Percentiles rank a stretch among this genome's conserved stretches.
Evolutionary conservation across 805 yeast genomes (phyloP).

Genomic region (Starmerella apis): DNA sequence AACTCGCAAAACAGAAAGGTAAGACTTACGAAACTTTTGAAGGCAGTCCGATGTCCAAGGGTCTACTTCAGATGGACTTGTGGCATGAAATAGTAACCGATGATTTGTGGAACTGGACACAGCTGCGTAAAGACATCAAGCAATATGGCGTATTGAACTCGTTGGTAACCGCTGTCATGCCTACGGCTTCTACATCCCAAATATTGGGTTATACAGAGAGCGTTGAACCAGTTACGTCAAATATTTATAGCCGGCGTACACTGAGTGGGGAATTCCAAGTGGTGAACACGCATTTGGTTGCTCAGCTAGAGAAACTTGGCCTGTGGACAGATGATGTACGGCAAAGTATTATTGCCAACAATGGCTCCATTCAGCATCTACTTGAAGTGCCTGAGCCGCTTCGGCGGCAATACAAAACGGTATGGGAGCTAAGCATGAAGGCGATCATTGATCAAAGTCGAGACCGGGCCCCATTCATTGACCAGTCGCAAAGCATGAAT

Average conservation of each 20-base stretch:
- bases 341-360: constrained; percentile 55
- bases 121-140: constrained; percentile 45
- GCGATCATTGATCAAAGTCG: constrained; percentile 73
- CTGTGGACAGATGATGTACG: constrained; percentile 71
- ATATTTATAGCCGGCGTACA: constrained; percentile 77
- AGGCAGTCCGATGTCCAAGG: constrained; percentile 82
- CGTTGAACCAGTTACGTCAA: constrained; percentile 87
- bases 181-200: constrained; percentile 94
- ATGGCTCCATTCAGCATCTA: constrained; percentile 76
- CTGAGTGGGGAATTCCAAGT: constrained; percentile 86
- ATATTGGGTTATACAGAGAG: constrained; percentile 86
- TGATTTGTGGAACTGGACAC: constrained; percentile 63
- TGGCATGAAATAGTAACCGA: constrained; percentile 58
- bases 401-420: constrained; percentile 69
- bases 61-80: constrained; percentile 70
- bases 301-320: constrained; percentile 66
- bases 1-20: constrained; percentile 61
- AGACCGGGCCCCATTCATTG: constrained; percentile 56
- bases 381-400: constrained; percentile 58
- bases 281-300: constrained; percentile 69
- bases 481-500: constrained; percentile 89
- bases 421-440: constrained; percentile 86
- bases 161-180: constrained; percentile 85
- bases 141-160: constrained; percentile 71
- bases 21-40: constrained; percentile 49